Conservation (phyloP, 192 early-diverging fungal species). For the Entophlyctis luteolus region DNA sequence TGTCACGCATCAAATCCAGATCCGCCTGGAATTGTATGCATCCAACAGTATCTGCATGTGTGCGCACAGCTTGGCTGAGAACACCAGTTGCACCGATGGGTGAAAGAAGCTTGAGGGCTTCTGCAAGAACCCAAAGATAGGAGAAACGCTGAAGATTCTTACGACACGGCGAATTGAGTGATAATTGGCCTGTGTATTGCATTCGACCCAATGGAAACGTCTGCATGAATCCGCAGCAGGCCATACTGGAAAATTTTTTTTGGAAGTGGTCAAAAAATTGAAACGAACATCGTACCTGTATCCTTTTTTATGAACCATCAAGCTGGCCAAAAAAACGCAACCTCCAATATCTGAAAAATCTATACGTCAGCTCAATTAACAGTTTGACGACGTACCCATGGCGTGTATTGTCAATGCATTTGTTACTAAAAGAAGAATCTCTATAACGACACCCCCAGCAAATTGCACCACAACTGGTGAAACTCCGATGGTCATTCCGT, state of each 20-base stretch:
- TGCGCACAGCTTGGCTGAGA: background rate
- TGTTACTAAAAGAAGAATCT: constrained; percentile 7
- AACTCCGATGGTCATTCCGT: background rate
- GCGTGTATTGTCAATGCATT: constrained; percentile 7
- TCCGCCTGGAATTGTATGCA: constrained; percentile 3
- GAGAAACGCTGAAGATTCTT: constrained; percentile 17
- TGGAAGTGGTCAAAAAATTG: too few species aligned
- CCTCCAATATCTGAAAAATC: constrained; percentile 4
- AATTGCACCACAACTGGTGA: constrained; percentile 3
- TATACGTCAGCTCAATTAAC: background rate
- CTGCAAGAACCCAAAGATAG: constrained; percentile 9
- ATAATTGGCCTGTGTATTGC: constrained; percentile 5
- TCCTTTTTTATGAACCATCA: constrained; percentile 5
- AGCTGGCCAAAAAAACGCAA: background rate
- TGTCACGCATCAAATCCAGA: background rate
- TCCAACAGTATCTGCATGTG: background rate
- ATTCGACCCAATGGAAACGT: background rate
- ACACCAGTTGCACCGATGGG: constrained; percentile 19
- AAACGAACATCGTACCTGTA: background rate
- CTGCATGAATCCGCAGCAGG: constrained; percentile 22
- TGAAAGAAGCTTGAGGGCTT: constrained; percentile 14
- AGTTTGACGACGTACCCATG: background rate
- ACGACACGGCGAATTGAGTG: constrained; percentile 16
- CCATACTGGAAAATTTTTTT: constrained; percentile 16
- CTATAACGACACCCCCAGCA: constrained; percentile 10